Evolutionary conservation across 192 early-diverging fungal genomes (phyloP), one percentile per base, ranked within the genome.

Genomic region (Entomortierella lignicola): DNA sequence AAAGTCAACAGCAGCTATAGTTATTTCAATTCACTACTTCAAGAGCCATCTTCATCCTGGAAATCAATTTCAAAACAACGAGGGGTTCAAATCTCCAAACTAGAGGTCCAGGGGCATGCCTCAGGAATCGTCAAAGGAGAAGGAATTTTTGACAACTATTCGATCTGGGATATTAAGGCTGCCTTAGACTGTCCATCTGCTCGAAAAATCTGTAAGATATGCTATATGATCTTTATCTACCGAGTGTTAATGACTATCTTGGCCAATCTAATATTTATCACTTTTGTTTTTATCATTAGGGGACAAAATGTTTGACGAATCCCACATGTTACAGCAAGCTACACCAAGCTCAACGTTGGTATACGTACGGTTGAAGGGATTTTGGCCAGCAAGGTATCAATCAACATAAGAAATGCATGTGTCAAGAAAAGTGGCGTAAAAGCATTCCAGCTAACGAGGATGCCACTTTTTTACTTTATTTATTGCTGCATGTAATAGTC

Each of bases 161-260:
- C 79, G 32, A 81, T 86, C 42, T 86, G 85, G 85, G 85, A 86
- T 55, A 67, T 82, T 20, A 86, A 86, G 55, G 81, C 85, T 0
- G 79, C 73, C 10, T 20, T 86, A 27, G 83, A 82, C 47, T 83
- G 74, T 62, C 34, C 69, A 13, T 74, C 79, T 11, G 77, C 84
- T 4, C 58, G 69, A 18, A 81, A 80, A 42, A 67, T 83, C n/a
- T 85, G 84, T 77, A 80, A 71, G 75, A 59, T 29, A 1, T 25
- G 10, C 34, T 37, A 32, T 1, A 17, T 30, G 13, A 15, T 50
- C 37, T 15, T 25, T 23, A 23, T 37, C 27, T 25, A 4, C 26
- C 0, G 10, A n/a, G 20, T 23, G 20, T 42, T 44, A 31, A 42
- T 31, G n/a, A n/a, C n/a, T n/a, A n/a, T n/a, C n/a, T n/a, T n/a